Evolutionary conservation across 306 rosid genomes (phyloP).

Genomic region (Fagus crenata): DNA sequence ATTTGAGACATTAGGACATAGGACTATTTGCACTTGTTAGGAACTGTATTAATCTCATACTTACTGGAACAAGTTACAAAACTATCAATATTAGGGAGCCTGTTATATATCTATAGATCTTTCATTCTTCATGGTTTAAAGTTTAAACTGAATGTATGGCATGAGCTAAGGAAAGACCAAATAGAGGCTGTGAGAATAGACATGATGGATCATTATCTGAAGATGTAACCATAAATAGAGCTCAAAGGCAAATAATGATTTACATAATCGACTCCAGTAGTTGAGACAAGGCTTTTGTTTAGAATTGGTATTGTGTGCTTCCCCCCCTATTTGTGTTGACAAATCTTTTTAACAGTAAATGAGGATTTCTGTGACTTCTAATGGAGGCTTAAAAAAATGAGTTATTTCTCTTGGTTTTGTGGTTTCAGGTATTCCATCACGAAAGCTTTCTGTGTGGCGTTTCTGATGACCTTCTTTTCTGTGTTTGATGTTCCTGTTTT

Average conservation of each 20-base stretch:
- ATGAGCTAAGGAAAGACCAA: not conserved
- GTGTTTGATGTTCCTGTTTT: constrained; percentile 66
- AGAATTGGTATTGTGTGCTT: not conserved
- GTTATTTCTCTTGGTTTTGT: not conserved
- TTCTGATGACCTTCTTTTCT: constrained; percentile 64
- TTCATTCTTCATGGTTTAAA: not conserved
- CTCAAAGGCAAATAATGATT: not conserved
- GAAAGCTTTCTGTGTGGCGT: constrained; percentile 61
- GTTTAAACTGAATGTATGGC: not conserved
- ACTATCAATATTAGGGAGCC: not conserved
- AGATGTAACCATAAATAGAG: not conserved
- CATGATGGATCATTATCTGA: not conserved
- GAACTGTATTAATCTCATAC: not conserved
- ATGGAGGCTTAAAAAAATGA: not conserved
- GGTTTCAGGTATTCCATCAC: constrained; percentile 66
- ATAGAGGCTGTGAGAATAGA: not conserved
- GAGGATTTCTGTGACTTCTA: not conserved
- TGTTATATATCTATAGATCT: not conserved
- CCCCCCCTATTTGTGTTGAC: not conserved
- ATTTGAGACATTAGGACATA: not conserved
- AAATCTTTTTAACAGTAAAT: not conserved
- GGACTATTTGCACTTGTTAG: not conserved
- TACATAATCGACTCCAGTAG: not conserved
- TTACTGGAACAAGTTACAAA: not conserved
- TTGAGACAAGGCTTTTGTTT: not conserved